Percentiles rank a stretch among this genome's conserved stretches.
These are phyloP conservation scores for Yamadazyma trypodendri DNA, from an alignment of 1,139 yeast genomes.

Conservation along the genomic window DNA sequence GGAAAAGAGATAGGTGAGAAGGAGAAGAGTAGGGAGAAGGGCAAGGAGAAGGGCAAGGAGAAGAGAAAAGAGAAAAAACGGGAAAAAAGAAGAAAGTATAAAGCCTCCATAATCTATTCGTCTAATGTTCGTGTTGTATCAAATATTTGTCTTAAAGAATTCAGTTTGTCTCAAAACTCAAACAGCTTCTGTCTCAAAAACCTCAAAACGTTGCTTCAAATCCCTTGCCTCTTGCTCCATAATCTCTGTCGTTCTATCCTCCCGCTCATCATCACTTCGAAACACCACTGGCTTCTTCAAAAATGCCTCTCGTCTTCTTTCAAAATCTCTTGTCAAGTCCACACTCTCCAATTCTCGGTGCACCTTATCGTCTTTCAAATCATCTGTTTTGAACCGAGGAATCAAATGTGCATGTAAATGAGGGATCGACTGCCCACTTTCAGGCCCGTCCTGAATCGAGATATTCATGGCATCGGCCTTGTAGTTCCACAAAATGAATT, in stretches of 20 bases:
- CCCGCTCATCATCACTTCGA: constrained; percentile 41
- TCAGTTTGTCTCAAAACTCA: no score
- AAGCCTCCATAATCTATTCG: background rate
- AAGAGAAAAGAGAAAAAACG: background rate
- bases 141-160: no score
- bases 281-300: constrained; percentile 7
- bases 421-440: constrained; percentile 92
- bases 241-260: constrained; percentile 51
- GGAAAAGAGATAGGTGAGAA: no score
- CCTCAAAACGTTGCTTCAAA: constrained; percentile 42
- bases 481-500: constrained; percentile 61
- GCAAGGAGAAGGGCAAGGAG: background rate
- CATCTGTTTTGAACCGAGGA: constrained; percentile 69
- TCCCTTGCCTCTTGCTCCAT: constrained; percentile 67
- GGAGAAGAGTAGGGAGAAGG: no score
- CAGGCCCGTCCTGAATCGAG: constrained; percentile 94
- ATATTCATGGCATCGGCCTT: constrained; percentile 81
- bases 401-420: constrained; percentile 92
- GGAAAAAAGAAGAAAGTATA: background rate
- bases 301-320: constrained; percentile 24
- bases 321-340: constrained; percentile 39
- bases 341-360: constrained; percentile 56
- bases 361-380: constrained; percentile 64
- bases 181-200: no score
- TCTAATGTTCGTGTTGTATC: no score